Evolutionary conservation across 202 grass and related monocot genomes (phyloP).

Genomic region (Elaeis oleifera): DNA sequence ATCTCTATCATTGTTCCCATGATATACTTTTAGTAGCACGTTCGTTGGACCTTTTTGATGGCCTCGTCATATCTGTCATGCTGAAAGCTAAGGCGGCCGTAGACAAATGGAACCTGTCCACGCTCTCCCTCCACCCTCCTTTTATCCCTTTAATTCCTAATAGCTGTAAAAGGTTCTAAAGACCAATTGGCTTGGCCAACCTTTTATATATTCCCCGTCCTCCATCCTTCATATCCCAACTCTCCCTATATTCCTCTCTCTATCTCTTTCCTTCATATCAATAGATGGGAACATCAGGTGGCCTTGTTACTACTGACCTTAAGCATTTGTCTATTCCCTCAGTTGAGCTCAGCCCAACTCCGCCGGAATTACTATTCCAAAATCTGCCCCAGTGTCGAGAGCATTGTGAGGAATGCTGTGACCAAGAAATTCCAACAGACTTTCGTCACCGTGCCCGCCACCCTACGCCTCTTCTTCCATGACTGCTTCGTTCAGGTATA

Average conservation of each 20-base stretch:
- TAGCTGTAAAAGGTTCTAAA: too few species aligned
- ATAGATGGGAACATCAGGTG: not conserved
- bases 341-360: conserved; percentile 36
- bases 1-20: too few species aligned
- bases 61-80: too few species aligned
- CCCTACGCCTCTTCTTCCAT: conserved; percentile 61
- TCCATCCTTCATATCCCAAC: too few species aligned
- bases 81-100: too few species aligned
- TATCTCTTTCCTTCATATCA: not conserved
- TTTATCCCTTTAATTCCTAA: too few species aligned
- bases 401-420: conserved; percentile 51
- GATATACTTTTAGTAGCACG: too few species aligned
- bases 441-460: conserved; percentile 37
- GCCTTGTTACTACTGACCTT: conserved; percentile 4
- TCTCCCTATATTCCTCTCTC: not conserved
- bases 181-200: too few species aligned
- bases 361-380: conserved; percentile 41
- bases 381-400: conserved; percentile 59
- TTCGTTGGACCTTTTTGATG: too few species aligned
- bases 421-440: conserved; percentile 31
- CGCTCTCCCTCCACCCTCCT: too few species aligned
- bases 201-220: too few species aligned
- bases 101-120: too few species aligned
- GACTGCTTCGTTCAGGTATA: conserved; percentile 62
- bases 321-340: conserved; percentile 12